Evolutionary conservation across 2,329 filamentous ascomycete species (phyloP), one percentile per base, ranked within the genome.

Genomic region (Pseudogymnoascus sp.): DNA sequence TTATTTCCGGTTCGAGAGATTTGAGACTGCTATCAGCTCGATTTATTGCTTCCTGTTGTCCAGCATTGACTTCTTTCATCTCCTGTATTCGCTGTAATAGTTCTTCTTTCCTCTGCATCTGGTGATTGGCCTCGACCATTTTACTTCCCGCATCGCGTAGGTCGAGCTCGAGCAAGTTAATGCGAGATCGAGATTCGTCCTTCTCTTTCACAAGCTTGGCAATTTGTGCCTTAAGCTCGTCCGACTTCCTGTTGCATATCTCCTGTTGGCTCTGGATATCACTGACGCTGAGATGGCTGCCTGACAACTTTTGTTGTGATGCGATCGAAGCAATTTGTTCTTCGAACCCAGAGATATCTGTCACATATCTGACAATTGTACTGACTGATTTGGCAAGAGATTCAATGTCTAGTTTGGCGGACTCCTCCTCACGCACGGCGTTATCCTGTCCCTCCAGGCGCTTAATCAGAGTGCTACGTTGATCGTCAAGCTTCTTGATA

Each of bases 211-310:
- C 84, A 33, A 96, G 75, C 69, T 89, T 89, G 5, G 82, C 75
- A 11, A 93, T 80, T 45, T 80, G 82, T 43, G 79, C 79, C 71
- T 90, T 91, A 28, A 86, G 76, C 21, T 77, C 76, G 62, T 88
- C 84, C 67, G 86, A 81, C 71, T 90, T 85, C 64, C 92, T 90
- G 18, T 83, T 83, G 62, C 88, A 81, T 16, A 78, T 76, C 58
- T 85, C 85, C 65, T 92, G 84, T 58, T 92, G 84, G 61, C 90
- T 87, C 69, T 95, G 89, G 61, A 97, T 92, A 67, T 95, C 90
- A 61, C 96, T 90, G 5, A 91, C 82, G 31, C 89, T 90, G 65
- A 90, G 85, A 35, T 60, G 25, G 8, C 81, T 74, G 11, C 84
- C 83, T 25, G 82, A 80, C 12, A 87, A 84, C 70, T 88, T 86